phyloP scores from a whole-genome alignment of 495 filamentous ascomycete genomes.

The Massariosphaeria phaeospora region DNA sequence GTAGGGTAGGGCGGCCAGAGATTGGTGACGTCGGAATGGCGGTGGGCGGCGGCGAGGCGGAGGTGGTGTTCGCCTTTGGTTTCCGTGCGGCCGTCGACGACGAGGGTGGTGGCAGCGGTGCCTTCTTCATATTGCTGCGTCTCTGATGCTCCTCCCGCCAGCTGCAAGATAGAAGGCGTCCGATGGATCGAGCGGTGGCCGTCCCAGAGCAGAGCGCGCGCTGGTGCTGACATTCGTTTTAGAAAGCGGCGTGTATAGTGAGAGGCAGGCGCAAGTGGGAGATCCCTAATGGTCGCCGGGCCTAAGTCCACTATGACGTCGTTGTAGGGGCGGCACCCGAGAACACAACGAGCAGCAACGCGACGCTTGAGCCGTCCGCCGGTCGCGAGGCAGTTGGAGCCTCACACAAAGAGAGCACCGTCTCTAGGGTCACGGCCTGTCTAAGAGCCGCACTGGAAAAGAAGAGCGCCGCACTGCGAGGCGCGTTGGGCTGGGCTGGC shows the following conservation, averaged over 20 bases:
- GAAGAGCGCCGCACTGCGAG: not conserved
- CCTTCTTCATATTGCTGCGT: conserved; percentile 22
- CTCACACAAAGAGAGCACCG: not conserved
- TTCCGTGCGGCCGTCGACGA: conserved; percentile 10
- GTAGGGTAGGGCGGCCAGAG: conserved; percentile 10
- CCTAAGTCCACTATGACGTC: not conserved
- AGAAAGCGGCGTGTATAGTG: not conserved
- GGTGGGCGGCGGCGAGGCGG: conserved; percentile 2
- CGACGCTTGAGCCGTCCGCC: not conserved
- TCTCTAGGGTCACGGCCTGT: too few relatives aligned
- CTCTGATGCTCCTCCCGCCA: conserved; percentile 20
- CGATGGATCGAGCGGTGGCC: conserved; percentile 4
- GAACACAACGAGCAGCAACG: not conserved
- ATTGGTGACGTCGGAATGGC: not conserved
- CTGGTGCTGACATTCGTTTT: conserved; percentile 16
- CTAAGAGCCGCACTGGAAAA: too few relatives aligned
- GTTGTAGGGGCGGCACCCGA: not conserved
- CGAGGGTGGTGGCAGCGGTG: conserved; percentile 21
- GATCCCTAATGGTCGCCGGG: too few relatives aligned
- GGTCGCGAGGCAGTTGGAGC: not conserved
- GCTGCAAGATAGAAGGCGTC: conserved; percentile 4
- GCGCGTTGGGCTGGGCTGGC: not conserved
- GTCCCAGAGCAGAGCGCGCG: conserved; percentile 1
- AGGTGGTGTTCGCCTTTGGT: conserved; percentile 1
- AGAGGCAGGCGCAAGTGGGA: conserved; percentile 2